Conservation (phyloP, 331 rosid genomes). For the Quercus lobata region DNA sequence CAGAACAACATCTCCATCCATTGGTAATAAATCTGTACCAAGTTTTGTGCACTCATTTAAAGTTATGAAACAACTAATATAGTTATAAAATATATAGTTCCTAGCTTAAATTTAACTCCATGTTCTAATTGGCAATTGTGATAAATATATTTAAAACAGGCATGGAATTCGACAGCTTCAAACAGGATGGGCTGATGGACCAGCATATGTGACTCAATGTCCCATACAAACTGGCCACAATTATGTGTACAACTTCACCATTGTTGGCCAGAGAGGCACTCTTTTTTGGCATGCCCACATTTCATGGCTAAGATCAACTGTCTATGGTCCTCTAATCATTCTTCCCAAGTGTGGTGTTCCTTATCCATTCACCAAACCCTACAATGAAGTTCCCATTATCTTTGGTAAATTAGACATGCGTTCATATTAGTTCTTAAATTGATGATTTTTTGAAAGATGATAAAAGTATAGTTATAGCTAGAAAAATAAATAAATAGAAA, state of each 20-base stretch:
- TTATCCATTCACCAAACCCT: conserved; percentile 56
- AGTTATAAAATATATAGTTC: background rate
- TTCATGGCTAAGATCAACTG: conserved; percentile 59
- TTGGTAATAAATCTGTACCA: conserved; percentile 33
- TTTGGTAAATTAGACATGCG: conserved; percentile 31
- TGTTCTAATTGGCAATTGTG: background rate
- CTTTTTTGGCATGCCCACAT: conserved; percentile 62
- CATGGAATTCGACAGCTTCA: conserved; percentile 60
- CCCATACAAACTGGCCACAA: conserved; percentile 53
- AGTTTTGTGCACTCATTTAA: background rate
- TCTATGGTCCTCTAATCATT: conserved; percentile 56
- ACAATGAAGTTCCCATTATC: conserved; percentile 47
- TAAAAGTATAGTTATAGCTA: no score
- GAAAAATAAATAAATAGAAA: no score
- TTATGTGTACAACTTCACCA: conserved; percentile 59
- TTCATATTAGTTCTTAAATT: no score
- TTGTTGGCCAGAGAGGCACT: conserved; percentile 57
- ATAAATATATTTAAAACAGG: conserved; percentile 25
- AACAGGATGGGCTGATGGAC: conserved; percentile 65
- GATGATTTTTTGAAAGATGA: no score
- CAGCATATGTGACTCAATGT: conserved; percentile 63
- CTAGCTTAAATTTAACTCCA: background rate
- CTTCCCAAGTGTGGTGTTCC: conserved; percentile 48
- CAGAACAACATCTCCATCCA: conserved; percentile 52
- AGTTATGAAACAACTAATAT: background rate